Evolutionary conservation across 1,284 basidiomycete species (phyloP), one percentile per base, ranked within the genome.

Genomic region (Cystobasidium pallidum): DNA sequence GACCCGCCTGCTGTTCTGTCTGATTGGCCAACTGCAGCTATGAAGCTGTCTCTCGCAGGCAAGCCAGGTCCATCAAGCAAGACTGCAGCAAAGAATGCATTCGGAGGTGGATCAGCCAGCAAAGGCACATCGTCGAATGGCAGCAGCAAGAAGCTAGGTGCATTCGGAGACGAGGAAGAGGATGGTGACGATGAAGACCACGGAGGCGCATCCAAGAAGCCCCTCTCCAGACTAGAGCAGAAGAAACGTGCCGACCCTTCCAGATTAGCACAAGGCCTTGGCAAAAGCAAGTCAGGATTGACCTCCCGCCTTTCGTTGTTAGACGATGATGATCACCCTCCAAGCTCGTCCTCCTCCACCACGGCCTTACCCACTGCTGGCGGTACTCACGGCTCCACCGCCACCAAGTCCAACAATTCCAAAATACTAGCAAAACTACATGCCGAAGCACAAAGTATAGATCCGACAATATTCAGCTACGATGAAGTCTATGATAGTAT

Each of bases 401-500:
- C 8, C 36, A 36, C 34, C 30, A 59, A 41, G 24, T 47, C 54
- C 2, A 64, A 54, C 51, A 36, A 61, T 32, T 75, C 74, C 8
- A 65, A 65, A 24, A 51, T 66, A 4, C 24, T 59, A 24, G 51
- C 51, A 52, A 63, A 75, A 47, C 4, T 63, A 34, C 64, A 74
- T n/a, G 24, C 74, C 51, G 86, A 87, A 74, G 93, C 94, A 78
- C 86, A 88, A 82, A 84, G 85, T 75, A 83, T 94, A 2, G 96
- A 99, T 79, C 81, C 86, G 54, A 90, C 88, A 2, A 90, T 96
- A 10, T 99, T 91, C 81, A 89, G 97, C 81, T 99, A 99, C 78
- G 96, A 99, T 79, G 91, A 91, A 79, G 89, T 98, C 6, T 99
- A 90, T 86, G 96, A 99, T 78, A 87, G 86, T 76, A 97, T 99